Percentiles rank a stretch among this genome's conserved stretches.
phyloP scores from a whole-genome alignment of 768 basidiomycete species.

The Leucocoprinus sp. region DNA sequence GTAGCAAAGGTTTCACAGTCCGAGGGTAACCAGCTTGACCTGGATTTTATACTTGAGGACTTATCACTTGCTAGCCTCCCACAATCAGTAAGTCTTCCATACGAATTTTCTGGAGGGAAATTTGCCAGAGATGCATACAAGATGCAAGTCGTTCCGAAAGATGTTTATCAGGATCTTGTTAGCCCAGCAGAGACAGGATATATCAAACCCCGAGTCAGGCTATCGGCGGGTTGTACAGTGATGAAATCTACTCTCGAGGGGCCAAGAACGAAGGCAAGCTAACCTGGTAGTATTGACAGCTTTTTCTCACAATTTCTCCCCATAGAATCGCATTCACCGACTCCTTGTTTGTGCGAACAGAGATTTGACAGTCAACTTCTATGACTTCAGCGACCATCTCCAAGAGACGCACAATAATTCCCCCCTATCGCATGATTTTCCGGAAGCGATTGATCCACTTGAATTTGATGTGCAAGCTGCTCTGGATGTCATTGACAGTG shows the following conservation, averaged over 20 bases:
- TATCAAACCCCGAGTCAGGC: background rate
- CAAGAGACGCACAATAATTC: conserved; percentile 30
- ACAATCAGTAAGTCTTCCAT: conserved; percentile 4
- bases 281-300: background rate
- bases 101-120: conserved; percentile 1
- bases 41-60: background rate
- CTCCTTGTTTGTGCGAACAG: conserved; percentile 56
- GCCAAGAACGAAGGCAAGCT: background rate
- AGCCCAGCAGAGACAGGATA: background rate
- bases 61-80: background rate
- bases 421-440: conserved; percentile 55
- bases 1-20: background rate
- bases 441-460: conserved; percentile 51
- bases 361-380: conserved; percentile 61
- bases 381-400: conserved; percentile 67
- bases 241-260: conserved; percentile 2
- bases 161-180: background rate
- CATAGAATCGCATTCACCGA: conserved; percentile 53
- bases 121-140: background rate
- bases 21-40: background rate
- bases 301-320: background rate
- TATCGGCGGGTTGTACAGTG: background rate
- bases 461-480: conserved; percentile 49
- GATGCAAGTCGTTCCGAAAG: conserved; percentile 1
- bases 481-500: conserved; percentile 11